A percentile compares a stretch with the other conserved stretches of the same genome.
Evolutionary conservation across 352 stramenopile genomes (phyloP).

Genomic region (Phytopythium delawarense): DNA sequence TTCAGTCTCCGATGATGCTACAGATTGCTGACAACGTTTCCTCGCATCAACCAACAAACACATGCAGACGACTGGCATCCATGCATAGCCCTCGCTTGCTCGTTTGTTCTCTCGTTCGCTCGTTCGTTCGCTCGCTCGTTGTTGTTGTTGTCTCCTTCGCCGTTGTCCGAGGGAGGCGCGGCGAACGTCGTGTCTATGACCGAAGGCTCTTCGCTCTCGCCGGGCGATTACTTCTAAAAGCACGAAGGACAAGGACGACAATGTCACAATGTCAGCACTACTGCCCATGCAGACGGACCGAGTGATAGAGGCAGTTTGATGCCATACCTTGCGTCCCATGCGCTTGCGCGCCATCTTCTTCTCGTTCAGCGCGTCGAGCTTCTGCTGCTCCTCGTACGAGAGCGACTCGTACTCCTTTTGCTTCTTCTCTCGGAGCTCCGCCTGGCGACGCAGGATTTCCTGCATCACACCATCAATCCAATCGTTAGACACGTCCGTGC

Average conservation of each 20-base stretch:
- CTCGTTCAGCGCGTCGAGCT: slow-evolving; percentile 64
- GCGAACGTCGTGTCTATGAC: not conserved
- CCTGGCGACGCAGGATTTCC: slow-evolving; percentile 42
- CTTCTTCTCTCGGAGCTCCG: slow-evolving; percentile 72
- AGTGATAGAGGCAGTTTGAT: not conserved
- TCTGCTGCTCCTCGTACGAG: slow-evolving; percentile 81
- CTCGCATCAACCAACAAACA: too few species aligned
- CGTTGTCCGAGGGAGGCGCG: not conserved
- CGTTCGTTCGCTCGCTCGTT: too few species aligned
- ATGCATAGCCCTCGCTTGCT: too few species aligned
- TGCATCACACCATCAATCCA: slow-evolving; percentile 12
- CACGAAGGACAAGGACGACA: not conserved
- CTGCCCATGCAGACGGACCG: not conserved
- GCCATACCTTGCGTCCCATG: slow-evolving; percentile 51
- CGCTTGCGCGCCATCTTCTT: slow-evolving; percentile 72
- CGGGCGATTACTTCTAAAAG: not conserved
- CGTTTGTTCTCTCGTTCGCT: too few species aligned
- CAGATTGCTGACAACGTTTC: too few species aligned
- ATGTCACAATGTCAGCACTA: not conserved
- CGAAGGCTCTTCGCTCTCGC: not conserved
- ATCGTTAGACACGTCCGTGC: not conserved
- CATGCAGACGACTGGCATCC: too few species aligned
- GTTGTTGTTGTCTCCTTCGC: not conserved
- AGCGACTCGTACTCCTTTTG: slow-evolving; percentile 71
- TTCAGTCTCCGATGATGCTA: too few species aligned